These are phyloP conservation scores for Xeromyces bisporus DNA, from an alignment of 495 filamentous ascomycete genomes.

Conservation along the genomic window DNA sequence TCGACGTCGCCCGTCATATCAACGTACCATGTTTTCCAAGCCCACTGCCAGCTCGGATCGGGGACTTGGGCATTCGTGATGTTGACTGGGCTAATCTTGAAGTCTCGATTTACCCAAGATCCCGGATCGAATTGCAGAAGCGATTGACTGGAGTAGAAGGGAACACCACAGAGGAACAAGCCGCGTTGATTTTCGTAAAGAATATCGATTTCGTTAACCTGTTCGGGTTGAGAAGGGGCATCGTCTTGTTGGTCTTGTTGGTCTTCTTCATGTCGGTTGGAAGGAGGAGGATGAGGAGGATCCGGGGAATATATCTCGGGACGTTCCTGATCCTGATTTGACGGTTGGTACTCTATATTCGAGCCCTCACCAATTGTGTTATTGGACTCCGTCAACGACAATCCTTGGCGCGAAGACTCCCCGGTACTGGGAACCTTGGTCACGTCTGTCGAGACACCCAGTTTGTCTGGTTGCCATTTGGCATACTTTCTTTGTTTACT, in stretches of 20 bases:
- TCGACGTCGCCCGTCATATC: conserved; percentile 81
- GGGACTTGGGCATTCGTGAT: conserved; percentile 85
- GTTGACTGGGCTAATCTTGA: conserved; percentile 61
- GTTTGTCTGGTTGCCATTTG: conserved; percentile 45
- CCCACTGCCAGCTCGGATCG: conserved; percentile 93
- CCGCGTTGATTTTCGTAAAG: conserved; percentile 90
- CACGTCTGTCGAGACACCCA: background rate
- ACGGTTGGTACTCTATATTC: background rate
- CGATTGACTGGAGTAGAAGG: conserved; percentile 71
- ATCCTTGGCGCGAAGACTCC: background rate
- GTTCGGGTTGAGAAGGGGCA: background rate
- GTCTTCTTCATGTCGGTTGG: background rate
- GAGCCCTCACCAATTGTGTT: background rate
- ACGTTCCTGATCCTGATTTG: background rate
- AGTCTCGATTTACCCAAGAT: conserved; percentile 64
- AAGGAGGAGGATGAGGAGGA: background rate
- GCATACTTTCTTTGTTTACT: conserved; percentile 32
- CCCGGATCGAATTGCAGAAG: conserved; percentile 75
- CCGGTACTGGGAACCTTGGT: background rate
- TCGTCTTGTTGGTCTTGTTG: conserved; percentile 2
- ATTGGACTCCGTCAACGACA: background rate
- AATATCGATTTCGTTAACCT: conserved; percentile 51
- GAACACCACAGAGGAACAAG: conserved; percentile 72
- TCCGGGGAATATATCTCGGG: background rate
- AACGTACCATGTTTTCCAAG: conserved; percentile 85